Percentiles rank a stretch among this genome's conserved stretches.
These are phyloP conservation scores for Solanum hybrid DNA, from an alignment of 305 asterid species.

Conservation along the genomic window DNA sequence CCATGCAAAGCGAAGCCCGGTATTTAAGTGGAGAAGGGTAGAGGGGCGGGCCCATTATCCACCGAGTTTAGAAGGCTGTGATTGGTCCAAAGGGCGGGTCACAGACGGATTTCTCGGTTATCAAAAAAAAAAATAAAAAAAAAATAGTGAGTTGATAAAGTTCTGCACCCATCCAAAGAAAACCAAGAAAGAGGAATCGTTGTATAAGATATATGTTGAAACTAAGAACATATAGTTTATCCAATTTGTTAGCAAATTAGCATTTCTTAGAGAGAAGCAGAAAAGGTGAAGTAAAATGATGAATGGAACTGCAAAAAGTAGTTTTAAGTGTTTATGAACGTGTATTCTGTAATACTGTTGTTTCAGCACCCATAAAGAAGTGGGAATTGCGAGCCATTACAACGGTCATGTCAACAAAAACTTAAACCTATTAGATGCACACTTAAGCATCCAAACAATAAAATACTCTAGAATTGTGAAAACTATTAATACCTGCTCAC, in stretches of 20 bases:
- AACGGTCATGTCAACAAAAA: not conserved
- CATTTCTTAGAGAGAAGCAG: not conserved
- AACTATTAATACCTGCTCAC: conserved; percentile 41
- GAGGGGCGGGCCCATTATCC: no score
- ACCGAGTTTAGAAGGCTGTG: no score
- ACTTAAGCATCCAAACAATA: not conserved
- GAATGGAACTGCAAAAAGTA: not conserved
- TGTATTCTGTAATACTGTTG: not conserved
- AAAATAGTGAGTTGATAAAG: not conserved
- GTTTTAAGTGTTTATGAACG: not conserved
- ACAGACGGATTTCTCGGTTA: no score
- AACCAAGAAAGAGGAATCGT: not conserved
- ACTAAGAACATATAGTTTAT: not conserved
- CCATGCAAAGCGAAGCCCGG: no score
- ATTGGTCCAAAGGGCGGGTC: no score
- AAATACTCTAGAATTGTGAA: not conserved
- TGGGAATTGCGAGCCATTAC: not conserved
- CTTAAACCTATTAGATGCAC: not conserved
- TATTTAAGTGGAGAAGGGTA: no score
- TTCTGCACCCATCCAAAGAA: not conserved
- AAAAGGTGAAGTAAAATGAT: not conserved
- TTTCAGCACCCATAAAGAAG: not conserved
- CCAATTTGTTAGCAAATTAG: not conserved
- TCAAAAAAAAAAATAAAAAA: no score
- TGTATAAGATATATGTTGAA: not conserved